Evolutionary conservation across 1,139 yeast genomes (phyloP).

Genomic region (Debaryomyces nepalensis): DNA sequence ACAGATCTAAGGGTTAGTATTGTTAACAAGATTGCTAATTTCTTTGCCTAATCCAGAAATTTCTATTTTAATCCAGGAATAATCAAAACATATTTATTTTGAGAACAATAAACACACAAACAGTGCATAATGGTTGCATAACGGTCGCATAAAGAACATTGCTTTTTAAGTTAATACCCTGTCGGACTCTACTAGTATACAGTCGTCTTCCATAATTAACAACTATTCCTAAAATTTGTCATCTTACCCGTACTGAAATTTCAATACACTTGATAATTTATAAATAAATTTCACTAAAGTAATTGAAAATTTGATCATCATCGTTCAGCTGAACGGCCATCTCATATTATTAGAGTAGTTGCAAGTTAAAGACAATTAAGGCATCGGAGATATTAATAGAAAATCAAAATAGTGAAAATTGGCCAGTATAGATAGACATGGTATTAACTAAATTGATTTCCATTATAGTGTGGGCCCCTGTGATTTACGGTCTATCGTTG

Average conservation of each 20-base stretch:
- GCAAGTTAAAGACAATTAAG: too few relatives aligned
- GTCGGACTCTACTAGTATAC: not conserved
- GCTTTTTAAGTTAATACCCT: conserved; percentile 5
- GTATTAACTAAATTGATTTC: conserved; percentile 3
- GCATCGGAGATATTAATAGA: conserved; percentile 7
- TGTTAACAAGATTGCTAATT: conserved; percentile 2
- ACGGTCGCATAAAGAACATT: not conserved
- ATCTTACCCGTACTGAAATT: conserved; percentile 1
- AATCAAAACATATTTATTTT: not conserved
- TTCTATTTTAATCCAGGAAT: conserved; percentile 5
- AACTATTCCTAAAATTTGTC: not conserved
- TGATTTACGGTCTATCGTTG: conserved; percentile 18
- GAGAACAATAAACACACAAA: conserved; percentile 1
- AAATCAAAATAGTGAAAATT: not conserved
- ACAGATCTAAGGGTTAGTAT: not conserved
- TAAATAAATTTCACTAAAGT: not conserved
- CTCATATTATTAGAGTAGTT: too few relatives aligned
- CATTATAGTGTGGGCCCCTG: not conserved
- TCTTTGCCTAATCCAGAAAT: conserved; percentile 11
- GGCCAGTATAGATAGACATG: conserved; percentile 1
- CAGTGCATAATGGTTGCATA: not conserved
- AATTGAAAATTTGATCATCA: too few relatives aligned
- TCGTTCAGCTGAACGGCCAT: conserved; percentile 2
- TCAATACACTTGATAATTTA: conserved; percentile 1
- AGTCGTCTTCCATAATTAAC: not conserved